Conservation (phyloP, 345 rosid genomes). For the Combretum micranthum region DNA sequence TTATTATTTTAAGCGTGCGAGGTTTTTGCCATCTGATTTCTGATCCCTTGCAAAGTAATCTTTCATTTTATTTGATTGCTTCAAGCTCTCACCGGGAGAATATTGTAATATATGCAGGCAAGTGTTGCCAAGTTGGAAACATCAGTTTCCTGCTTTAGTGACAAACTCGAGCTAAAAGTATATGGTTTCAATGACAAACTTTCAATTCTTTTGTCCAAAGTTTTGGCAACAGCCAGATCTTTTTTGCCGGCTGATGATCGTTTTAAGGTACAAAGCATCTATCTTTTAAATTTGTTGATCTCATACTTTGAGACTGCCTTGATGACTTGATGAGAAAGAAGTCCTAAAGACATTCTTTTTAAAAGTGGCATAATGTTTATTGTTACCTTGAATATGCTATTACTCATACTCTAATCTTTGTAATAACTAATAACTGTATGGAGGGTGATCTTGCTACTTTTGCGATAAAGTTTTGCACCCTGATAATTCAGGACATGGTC, state of each 20-base stretch:
- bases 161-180: slow-evolving; percentile 81
- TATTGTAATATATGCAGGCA: slow-evolving; percentile 51
- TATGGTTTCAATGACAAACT: slow-evolving; percentile 92
- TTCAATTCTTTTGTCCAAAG: slow-evolving; percentile 59
- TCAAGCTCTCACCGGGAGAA: neutral
- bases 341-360: neutral
- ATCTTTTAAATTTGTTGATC: neutral
- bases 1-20: too few species aligned
- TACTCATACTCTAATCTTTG: too few species aligned
- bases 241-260: slow-evolving; percentile 72
- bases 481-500: too few species aligned
- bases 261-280: slow-evolving; percentile 47
- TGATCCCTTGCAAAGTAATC: neutral
- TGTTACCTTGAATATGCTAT: too few species aligned
- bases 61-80: neutral
- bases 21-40: too few species aligned
- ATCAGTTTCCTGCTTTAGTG: slow-evolving; percentile 53
- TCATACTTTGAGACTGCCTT: too few species aligned
- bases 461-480: too few species aligned
- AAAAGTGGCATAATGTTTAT: too few species aligned
- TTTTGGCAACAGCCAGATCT: slow-evolving; percentile 62
- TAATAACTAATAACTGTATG: too few species aligned
- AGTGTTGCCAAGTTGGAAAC: slow-evolving; percentile 91
- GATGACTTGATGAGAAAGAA: too few species aligned
- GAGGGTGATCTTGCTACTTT: too few species aligned